Percentiles rank a stretch among this genome's conserved stretches.
Conservation (phyloP, 148 eudicot species). For the Silene conica region DNA sequence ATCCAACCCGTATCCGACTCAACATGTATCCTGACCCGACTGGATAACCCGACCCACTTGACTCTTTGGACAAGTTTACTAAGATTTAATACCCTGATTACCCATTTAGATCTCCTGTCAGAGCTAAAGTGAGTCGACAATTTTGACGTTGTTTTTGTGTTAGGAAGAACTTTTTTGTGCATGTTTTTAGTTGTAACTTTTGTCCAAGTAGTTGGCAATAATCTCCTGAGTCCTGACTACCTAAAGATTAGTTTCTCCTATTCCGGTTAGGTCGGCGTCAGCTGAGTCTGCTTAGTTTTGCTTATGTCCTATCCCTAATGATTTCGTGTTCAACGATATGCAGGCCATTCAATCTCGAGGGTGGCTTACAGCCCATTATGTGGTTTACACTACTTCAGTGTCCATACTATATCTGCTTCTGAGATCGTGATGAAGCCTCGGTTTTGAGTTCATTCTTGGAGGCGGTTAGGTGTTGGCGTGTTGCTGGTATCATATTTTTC, state of each 20-base stretch:
- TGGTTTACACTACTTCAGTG: conserved; percentile 12
- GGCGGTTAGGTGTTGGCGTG: not conserved
- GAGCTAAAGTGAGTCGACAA: too few species aligned
- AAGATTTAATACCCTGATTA: too few species aligned
- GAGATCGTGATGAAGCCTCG: conserved; percentile 27
- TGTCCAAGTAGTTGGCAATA: too few species aligned
- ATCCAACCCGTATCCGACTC: too few species aligned
- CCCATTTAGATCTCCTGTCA: too few species aligned
- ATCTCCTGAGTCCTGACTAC: too few species aligned
- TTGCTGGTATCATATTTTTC: conserved; percentile 10
- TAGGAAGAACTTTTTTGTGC: too few species aligned
- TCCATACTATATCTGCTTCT: conserved; percentile 25
- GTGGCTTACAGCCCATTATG: conserved; percentile 17
- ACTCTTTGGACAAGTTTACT: too few species aligned
- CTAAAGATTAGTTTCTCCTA: not conserved
- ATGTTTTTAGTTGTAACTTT: too few species aligned
- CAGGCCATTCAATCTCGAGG: conserved; percentile 21
- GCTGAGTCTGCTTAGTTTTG: not conserved
- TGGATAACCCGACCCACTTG: too few species aligned
- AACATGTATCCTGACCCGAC: too few species aligned
- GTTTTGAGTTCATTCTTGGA: not conserved
- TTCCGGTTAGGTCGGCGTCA: not conserved
- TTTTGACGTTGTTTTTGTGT: too few species aligned
- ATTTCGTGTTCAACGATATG: not conserved
- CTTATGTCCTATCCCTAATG: not conserved